Percentiles rank a stretch among this genome's conserved stretches.
Evolutionary conservation across 257 asterid species (phyloP).

Genomic region (Solanum habrochaites): DNA sequence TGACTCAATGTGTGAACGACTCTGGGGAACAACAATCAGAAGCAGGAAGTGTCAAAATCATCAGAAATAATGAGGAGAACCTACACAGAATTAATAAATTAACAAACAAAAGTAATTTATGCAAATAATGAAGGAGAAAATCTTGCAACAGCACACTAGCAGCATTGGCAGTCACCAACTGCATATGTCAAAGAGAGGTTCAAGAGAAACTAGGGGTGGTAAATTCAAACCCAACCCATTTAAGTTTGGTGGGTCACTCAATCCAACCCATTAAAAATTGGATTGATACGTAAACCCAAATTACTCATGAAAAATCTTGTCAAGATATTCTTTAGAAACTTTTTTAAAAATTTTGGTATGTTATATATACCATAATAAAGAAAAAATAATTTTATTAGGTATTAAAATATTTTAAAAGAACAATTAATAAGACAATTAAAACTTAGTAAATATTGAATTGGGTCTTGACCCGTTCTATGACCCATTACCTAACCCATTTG

Average conservation of each 20-base stretch:
- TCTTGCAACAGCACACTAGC: not conserved
- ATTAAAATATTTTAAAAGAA: too few species aligned
- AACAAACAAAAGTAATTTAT: not conserved
- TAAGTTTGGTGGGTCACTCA: not conserved
- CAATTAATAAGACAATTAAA: not conserved
- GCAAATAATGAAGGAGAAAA: not conserved
- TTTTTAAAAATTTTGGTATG: not conserved
- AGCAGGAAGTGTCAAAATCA: slow-evolving; percentile 5
- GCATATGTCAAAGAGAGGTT: not conserved
- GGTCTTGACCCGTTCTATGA: not conserved
- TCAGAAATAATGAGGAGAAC: not conserved
- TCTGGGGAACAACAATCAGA: slow-evolving; percentile 29
- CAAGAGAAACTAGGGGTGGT: not conserved
- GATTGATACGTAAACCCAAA: not conserved
- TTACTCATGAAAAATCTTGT: not conserved
- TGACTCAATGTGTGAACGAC: slow-evolving; percentile 84
- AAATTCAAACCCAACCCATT: not conserved
- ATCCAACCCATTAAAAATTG: not conserved
- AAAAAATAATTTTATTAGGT: not conserved
- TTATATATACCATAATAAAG: not conserved
- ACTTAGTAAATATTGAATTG: not conserved
- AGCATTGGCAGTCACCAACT: not conserved
- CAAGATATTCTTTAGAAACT: not conserved
- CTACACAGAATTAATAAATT: not conserved
- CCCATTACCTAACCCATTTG: not conserved